phyloP scores from a whole-genome alignment of 163 green algal genomes.

The Chloromonas sp. region DNA sequence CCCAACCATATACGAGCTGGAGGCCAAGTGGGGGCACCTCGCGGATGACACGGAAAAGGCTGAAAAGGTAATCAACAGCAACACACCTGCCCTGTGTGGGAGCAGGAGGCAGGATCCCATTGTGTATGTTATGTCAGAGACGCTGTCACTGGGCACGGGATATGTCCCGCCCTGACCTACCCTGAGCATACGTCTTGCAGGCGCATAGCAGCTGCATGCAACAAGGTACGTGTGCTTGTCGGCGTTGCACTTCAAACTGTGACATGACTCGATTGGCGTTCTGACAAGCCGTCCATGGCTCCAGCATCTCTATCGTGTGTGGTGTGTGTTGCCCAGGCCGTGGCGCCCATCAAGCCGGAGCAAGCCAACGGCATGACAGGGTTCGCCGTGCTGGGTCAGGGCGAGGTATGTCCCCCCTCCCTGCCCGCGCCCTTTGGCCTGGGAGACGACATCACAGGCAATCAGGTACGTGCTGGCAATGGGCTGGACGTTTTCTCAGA shows the following conservation, averaged over 20 bases:
- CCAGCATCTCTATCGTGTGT: no score
- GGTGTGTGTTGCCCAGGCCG: background rate
- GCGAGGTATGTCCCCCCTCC: slow-evolving; percentile 70
- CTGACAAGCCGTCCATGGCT: no score
- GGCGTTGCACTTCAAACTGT: no score
- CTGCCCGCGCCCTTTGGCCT: slow-evolving; percentile 62
- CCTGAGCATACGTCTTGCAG: background rate
- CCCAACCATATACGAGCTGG: slow-evolving; percentile 63
- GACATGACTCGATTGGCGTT: no score
- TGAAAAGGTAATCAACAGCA: no score
- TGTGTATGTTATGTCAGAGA: background rate
- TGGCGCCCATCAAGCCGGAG: background rate
- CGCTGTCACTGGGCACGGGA: background rate
- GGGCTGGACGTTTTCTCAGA: background rate
- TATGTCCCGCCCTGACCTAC: background rate
- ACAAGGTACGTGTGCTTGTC: background rate
- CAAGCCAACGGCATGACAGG: slow-evolving; percentile 63
- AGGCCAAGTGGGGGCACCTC: slow-evolving; percentile 29
- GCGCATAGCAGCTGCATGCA: background rate
- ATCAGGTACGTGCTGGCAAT: slow-evolving; percentile 1
- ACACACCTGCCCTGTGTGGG: no score
- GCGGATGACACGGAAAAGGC: slow-evolving; percentile 13
- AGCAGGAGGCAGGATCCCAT: no score
- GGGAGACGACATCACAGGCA: slow-evolving; percentile 23
- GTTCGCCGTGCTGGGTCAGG: slow-evolving; percentile 54